Conservation (phyloP, 169 alveolate genomes). For the Eimeria brunetti region DNA sequence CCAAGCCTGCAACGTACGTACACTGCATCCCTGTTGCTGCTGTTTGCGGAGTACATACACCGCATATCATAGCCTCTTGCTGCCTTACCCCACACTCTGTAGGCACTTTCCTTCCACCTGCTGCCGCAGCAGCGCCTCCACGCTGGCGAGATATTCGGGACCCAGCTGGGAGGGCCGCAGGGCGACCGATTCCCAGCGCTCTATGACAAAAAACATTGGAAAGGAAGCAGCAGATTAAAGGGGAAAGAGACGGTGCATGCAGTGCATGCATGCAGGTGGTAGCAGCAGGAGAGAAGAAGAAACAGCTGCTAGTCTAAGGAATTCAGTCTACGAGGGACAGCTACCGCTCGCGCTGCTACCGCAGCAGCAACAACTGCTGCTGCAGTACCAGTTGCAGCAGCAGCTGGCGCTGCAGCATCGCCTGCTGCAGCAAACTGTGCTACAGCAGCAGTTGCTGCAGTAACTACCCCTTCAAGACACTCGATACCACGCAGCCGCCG, state of each 20-base stretch:
- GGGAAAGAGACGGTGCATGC: too few species aligned
- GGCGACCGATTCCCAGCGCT: conserved; percentile 93
- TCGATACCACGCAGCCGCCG: background rate
- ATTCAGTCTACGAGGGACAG: too few species aligned
- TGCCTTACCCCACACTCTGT: conserved; percentile 57
- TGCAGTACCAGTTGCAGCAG: background rate
- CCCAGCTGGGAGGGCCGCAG: conserved; percentile 94
- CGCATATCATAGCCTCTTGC: background rate
- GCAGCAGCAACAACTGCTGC: conserved; percentile 57
- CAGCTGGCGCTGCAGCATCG: background rate
- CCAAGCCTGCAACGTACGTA: background rate
- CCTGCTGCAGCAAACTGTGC: background rate
- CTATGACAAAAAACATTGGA: conserved; percentile 92
- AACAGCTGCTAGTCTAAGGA: background rate
- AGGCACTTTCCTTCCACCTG: conserved; percentile 92
- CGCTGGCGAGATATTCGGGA: conserved; percentile 91
- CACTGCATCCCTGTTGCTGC: background rate
- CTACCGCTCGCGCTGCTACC: conserved; percentile 15
- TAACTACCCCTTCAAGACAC: background rate
- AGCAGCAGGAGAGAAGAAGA: background rate
- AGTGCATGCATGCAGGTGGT: background rate
- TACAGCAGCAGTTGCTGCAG: conserved; percentile 18
- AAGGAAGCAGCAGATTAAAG: background rate
- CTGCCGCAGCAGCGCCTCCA: conserved; percentile 92
- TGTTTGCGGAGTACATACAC: background rate